Base-by-base conservation (phyloP, 768 basidiomycete genomes). In the Termitomyces sp. region DNA sequence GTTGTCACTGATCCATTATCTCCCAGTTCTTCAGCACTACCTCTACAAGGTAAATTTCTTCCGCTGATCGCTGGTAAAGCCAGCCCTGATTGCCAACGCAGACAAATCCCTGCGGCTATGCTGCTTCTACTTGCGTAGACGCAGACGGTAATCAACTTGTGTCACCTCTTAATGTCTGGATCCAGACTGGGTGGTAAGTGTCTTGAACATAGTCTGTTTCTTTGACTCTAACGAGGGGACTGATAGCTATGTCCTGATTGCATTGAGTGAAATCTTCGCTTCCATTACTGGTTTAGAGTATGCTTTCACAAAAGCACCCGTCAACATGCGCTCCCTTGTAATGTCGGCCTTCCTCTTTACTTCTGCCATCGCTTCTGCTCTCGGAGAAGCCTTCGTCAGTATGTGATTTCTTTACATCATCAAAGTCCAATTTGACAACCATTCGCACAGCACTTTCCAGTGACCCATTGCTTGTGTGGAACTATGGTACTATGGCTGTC, bases 261-360 rank as follows among this genome's bases (percentile, higher is more conserved):
- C 86, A 1, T 76, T 85, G 58, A 83, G 81, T 67, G 89, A 92
- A 74, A 91, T 93, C 68, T 79, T 91, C 50, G 88, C 88, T 1
- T 85, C 86, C 12, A 90, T 93, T 73, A 92, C 90, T 0, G 87
- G 88, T 10, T 80, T 93, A 60, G 90, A 93, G 70, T 92, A 93
- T 67, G 91, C 90, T n/a, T 93, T 88, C 75, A 90, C 88, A 32
- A 92, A 93, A 72, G 91, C 91, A 16, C 92, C 93, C 9, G 84
- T 78, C 72, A 89, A 89, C 73, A 94, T 94, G 93, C 82, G 85
- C 26, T 91, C 89, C 40, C 82, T 94, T 58, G 90, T 95, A 56
- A 91, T 91, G 88, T 74, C 83, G 41, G 61, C 84, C 30, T 87
- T 83, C 74, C 70, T 87, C 48, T 83, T 86, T 71, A 84, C 71